Evolutionary conservation across 495 filamentous ascomycete species (phyloP).

Genomic region (Podospora conica): DNA sequence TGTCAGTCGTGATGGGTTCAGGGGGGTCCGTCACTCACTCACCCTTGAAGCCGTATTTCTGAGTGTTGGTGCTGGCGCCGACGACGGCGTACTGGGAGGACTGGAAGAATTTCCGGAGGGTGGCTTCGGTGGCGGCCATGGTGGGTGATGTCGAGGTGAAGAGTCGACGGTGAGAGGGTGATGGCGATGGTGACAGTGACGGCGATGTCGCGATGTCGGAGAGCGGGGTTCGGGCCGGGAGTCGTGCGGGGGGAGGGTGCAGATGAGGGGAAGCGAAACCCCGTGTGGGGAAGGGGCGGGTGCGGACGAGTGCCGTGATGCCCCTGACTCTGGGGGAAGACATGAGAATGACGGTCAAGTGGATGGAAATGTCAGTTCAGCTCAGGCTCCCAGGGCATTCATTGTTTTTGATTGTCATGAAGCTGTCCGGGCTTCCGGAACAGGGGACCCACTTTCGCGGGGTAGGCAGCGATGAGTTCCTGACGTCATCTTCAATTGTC

Average conservation of each 20-base stretch:
- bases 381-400: not conserved
- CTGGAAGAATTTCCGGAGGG: slow-evolving; percentile 74
- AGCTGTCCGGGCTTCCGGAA: not conserved
- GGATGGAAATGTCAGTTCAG: not conserved
- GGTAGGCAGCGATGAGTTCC: not conserved
- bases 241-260: not conserved
- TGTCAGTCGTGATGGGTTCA: slow-evolving; percentile 3
- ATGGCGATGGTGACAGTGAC: not conserved
- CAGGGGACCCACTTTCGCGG: not conserved
- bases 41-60: slow-evolving; percentile 89
- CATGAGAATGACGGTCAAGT: not conserved
- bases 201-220: not conserved
- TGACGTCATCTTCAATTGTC: not conserved
- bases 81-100: slow-evolving; percentile 86
- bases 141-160: slow-evolving; percentile 7
- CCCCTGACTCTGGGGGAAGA: not conserved
- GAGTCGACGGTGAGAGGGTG: not conserved
- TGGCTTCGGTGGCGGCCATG: slow-evolving; percentile 48
- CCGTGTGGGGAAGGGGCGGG: not conserved
- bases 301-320: not conserved
- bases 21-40: not conserved
- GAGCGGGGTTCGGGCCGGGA: not conserved
- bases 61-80: slow-evolving; percentile 75
- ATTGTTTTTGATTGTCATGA: not conserved
- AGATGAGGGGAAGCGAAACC: not conserved